These are phyloP conservation scores for Voacanga thouarsii DNA, from an alignment of 257 asterid species.

Conservation along the genomic window DNA sequence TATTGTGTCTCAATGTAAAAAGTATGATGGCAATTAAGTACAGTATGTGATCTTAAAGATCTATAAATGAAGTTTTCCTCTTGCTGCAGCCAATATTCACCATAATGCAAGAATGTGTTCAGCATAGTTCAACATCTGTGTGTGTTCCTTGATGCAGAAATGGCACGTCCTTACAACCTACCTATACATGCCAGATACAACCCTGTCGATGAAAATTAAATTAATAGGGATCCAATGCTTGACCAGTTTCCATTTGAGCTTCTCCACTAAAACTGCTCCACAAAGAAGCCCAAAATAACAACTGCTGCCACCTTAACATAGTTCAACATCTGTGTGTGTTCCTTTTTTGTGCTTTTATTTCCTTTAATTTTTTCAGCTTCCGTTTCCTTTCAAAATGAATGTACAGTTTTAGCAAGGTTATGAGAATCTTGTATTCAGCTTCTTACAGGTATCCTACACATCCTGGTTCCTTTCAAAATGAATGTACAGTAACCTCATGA, in stretches of 20 bases:
- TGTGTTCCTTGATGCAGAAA: background rate
- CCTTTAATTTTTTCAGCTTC: too few species aligned
- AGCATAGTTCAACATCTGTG: background rate
- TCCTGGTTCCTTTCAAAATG: too few species aligned
- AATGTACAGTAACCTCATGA: too few species aligned
- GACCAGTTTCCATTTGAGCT: conserved; percentile 40
- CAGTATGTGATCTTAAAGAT: background rate
- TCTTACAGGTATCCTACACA: too few species aligned
- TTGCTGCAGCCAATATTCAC: background rate
- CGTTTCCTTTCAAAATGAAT: too few species aligned
- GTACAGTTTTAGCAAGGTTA: too few species aligned
- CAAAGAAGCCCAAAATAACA: conserved; percentile 36
- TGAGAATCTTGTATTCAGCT: too few species aligned
- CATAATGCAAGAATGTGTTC: background rate
- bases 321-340: too few species aligned
- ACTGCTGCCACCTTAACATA: too few species aligned
- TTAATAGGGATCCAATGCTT: conserved; percentile 49
- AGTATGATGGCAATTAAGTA: background rate
- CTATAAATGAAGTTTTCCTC: background rate
- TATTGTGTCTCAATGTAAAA: conserved; percentile 15
- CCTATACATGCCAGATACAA: conserved; percentile 51
- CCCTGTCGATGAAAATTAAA: conserved; percentile 49
- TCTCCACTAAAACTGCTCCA: conserved; percentile 43
- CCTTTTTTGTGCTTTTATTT: too few species aligned
- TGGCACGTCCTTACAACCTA: conserved; percentile 11